Base-by-base conservation (phyloP, 441 rosid species). In the Erodium texanum region DNA sequence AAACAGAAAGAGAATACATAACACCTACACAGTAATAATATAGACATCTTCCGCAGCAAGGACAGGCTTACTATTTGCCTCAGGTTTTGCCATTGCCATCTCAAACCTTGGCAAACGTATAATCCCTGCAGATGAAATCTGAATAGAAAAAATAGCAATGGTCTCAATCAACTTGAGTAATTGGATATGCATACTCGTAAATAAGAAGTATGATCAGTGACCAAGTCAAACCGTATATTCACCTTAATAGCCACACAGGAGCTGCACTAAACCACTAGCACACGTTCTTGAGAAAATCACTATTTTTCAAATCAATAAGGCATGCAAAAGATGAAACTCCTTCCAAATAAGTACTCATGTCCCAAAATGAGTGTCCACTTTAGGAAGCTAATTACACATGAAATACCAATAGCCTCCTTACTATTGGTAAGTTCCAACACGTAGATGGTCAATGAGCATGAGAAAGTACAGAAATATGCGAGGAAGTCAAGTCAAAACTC, bases 51-150 rank as follows among this genome's bases (percentile, higher is more conserved):
- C 94, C 75, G 87, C 82, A 75, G 88, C 87, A 66, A 95, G 89
- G 80, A 95, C 94, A 76, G 98, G 98, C 78, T 90, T 90, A 71
- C 74, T 86, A 80, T 84, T 95, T 16, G 87, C 82, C 75, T 95
- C 98, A 69, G 96, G 79, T 80, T 74, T 89, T 67, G 95, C 96
- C 96, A 92, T 86, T 72, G 82, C 77, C 97, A 95, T 89, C 80
- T 92, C 98, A 90, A 95, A 95, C 77, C 73, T 88, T 45, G 99
- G 99, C 84, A 95, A 74, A 54, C 93, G 89, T 74, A 92, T 82
- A 68, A 89, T 81, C 66, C 99, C 99, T 8, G 87, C 98, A 6
- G 96, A 85, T 58, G 99, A 95, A 76, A 95, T 87, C 99, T 95
- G 86, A 70, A 83, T 8, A 76, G 69, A 82, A 75, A 36, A 66